Evolutionary conservation across 106 monocot species (phyloP).

Genomic region (Allium sativum): DNA sequence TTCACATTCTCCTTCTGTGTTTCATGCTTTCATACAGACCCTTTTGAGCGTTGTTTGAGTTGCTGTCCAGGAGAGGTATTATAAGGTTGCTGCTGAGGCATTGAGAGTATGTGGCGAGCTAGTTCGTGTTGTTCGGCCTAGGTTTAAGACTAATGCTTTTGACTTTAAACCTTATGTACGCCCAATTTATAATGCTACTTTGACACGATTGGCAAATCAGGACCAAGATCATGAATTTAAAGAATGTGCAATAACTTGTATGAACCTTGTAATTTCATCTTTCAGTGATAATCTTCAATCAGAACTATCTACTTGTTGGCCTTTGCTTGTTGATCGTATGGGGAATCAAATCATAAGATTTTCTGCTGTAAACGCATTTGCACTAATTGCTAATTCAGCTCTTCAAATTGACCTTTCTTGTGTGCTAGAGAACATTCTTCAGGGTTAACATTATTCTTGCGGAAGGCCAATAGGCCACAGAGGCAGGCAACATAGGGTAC

Average conservation of each 20-base stretch:
- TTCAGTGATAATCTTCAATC: slow-evolving; percentile 88
- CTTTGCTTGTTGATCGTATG: slow-evolving; percentile 96
- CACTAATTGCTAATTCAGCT: slow-evolving; percentile 82
- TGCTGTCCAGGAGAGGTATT: too few species aligned
- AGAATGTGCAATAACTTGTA: slow-evolving; percentile 97
- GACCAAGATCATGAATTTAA: slow-evolving; percentile 99
- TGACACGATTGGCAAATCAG: slow-evolving; percentile 90
- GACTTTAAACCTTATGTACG: background rate
- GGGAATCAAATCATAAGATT: slow-evolving; percentile 97
- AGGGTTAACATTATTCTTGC: slow-evolving; percentile 83
- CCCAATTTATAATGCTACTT: slow-evolving; percentile 87
- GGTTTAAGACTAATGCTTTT: too few species aligned
- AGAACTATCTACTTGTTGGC: slow-evolving; percentile 66
- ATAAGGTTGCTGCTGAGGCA: too few species aligned
- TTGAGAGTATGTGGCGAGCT: too few species aligned
- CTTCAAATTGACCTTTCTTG: slow-evolving; percentile 78
- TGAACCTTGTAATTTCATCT: slow-evolving; percentile 89
- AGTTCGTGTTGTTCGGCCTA: too few species aligned
- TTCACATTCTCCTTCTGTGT: slow-evolving; percentile 91
- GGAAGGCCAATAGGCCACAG: slow-evolving; percentile 90
- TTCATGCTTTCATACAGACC: slow-evolving; percentile 48
- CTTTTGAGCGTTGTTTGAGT: too few species aligned
- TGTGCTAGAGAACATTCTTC: slow-evolving; percentile 74
- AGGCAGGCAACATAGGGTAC: slow-evolving; percentile 91
- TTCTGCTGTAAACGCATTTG: slow-evolving; percentile 97